Evolutionary conservation across 495 filamentous ascomycete genomes (phyloP).

Genomic region (Xylaria scruposa): DNA sequence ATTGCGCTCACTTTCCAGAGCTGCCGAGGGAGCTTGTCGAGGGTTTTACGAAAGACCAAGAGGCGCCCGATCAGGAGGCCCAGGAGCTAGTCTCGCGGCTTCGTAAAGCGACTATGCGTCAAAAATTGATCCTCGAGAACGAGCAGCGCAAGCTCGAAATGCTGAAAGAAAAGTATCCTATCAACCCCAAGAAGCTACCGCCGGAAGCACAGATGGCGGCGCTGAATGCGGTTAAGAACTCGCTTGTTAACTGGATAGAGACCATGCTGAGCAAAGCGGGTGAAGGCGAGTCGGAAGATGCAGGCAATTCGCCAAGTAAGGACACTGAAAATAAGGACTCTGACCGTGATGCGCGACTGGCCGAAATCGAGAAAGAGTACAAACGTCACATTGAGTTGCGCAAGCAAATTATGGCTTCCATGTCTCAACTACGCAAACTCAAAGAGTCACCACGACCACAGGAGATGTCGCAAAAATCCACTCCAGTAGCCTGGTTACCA

Average conservation of each 20-base stretch:
- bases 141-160: slow-evolving; percentile 69
- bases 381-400: slow-evolving; percentile 52
- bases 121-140: slow-evolving; percentile 65
- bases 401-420: slow-evolving; percentile 48
- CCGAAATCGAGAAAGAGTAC: slow-evolving; percentile 60
- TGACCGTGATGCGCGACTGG: slow-evolving; percentile 48
- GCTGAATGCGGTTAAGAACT: slow-evolving; percentile 61
- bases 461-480: background rate
- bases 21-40: slow-evolving; percentile 55
- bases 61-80: slow-evolving; percentile 42
- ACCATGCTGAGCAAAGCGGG: slow-evolving; percentile 64
- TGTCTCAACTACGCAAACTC: slow-evolving; percentile 35
- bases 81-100: slow-evolving; percentile 64
- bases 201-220: slow-evolving; percentile 55
- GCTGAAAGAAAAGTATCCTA: slow-evolving; percentile 51
- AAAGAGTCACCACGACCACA: slow-evolving; percentile 22
- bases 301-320: slow-evolving; percentile 48
- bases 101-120: slow-evolving; percentile 68
- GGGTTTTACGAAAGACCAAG: slow-evolving; percentile 45
- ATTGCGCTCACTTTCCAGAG: slow-evolving; percentile 53
- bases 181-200: slow-evolving; percentile 39
- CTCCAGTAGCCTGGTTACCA: slow-evolving; percentile 34
- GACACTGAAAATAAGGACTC: slow-evolving; percentile 50
- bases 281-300: slow-evolving; percentile 46
- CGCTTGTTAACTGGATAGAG: slow-evolving; percentile 77